Base-by-base conservation (phyloP, 2,329 filamentous ascomycete species). In the Biscogniauxia marginata region DNA sequence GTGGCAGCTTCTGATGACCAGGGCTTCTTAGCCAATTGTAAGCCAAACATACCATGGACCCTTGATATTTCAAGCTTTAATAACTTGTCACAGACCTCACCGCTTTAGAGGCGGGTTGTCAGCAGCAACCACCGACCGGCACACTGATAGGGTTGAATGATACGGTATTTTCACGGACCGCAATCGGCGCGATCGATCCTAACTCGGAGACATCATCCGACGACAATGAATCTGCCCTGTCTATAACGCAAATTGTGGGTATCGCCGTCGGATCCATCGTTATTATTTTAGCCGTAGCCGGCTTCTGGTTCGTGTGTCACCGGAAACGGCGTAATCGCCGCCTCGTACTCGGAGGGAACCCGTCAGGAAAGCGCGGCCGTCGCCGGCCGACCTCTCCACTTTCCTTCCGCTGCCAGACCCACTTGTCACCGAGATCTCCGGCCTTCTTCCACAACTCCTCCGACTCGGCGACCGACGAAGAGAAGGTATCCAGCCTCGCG, bases 321-420 rank as follows among this genome's bases (percentile, higher is more conserved):
- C 79, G 79, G 53, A 81, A 75, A 63, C 76, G 76, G 21, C 69
- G 66, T 46, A 79, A 77, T 58, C 72, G 63, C 9, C 67, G 68
- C 19, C 59, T 66, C 20, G 68, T 70, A 18, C 64, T 70, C 21
- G 66, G 63, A 18, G 60, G 63, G 22, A 59, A 64, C 47, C 56
- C 39, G n/a, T 60, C 55, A 18, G 55, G 4, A 52, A 52, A n/a
- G 61, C 59, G 43, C 59, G 55, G 62, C n/a, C 59, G 63, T 16
- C 68, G 72, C 57, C 73, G 71, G 13, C 73, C 72, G n/a, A 65
- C 67, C 13, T 82, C 80, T 0, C 75, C 77, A 4, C 72, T 83
- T 23, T 81, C 78, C 1, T 83, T 83, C 68, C 75, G 75, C 25
- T 83, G 81, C 69, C 77, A 80, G 55, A 75, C 79, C 0, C 75